Conservation (phyloP, 441 rosid genomes). For the Pelargonium citronellum region DNA sequence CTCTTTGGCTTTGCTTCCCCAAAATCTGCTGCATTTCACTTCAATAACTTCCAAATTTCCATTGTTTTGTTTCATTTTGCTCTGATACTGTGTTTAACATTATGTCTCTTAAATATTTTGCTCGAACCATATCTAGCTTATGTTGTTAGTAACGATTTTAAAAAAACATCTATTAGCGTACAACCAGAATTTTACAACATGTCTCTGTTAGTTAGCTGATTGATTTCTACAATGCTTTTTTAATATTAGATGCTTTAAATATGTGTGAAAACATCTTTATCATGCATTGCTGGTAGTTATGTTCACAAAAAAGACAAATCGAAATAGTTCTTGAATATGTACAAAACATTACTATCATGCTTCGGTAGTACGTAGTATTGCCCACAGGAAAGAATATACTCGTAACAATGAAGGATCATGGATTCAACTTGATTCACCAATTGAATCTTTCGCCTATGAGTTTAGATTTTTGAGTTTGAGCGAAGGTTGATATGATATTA, state of each 20-base stretch:
- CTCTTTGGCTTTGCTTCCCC: constrained; percentile 17
- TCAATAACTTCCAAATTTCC: background rate
- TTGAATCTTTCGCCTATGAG: no score
- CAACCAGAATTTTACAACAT: constrained; percentile 11
- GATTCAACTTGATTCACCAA: background rate
- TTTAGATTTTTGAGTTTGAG: no score
- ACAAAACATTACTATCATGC: constrained; percentile 4
- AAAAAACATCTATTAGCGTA: background rate
- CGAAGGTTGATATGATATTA: background rate
- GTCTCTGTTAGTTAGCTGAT: constrained; percentile 13
- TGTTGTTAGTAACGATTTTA: constrained; percentile 10
- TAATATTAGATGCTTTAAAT: no score
- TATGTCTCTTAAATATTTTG: background rate
- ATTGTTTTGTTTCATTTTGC: background rate
- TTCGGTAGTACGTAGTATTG: background rate
- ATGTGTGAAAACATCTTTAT: no score
- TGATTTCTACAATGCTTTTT: constrained; percentile 22
- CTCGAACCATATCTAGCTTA: background rate
- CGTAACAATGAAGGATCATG: background rate
- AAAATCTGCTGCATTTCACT: no score
- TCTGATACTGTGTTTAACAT: background rate
- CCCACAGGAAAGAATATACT: background rate
- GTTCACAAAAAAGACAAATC: no score
- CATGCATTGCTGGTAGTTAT: no score
- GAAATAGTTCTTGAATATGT: background rate